phyloP scores from a whole-genome alignment of 2,329 filamentous ascomycete species.

The Sarocladiaceae sp. region DNA sequence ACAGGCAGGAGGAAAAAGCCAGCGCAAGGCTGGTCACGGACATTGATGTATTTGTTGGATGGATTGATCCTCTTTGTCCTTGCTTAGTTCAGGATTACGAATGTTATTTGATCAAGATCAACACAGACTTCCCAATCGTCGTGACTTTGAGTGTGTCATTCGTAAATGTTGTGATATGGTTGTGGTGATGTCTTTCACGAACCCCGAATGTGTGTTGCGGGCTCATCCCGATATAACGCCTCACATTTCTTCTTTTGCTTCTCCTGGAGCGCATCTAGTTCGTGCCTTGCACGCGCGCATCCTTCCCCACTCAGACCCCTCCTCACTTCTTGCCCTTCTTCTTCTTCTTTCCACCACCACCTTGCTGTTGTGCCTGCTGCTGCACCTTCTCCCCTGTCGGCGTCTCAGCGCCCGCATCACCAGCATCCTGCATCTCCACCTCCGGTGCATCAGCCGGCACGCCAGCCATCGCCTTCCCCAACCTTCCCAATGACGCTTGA shows the following conservation, averaged over 20 bases:
- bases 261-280: no score
- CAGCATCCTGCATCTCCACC: conserved; percentile 38
- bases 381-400: conserved; percentile 20
- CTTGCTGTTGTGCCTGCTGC: conserved; percentile 20
- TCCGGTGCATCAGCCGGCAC: conserved; percentile 39
- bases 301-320: conserved; percentile 4
- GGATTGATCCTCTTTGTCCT: conserved; percentile 8
- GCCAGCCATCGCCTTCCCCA: conserved; percentile 67
- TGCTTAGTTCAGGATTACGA: conserved; percentile 1
- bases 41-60: conserved; percentile 2
- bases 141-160: no score
- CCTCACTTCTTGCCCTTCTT: conserved; percentile 66
- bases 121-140: no score
- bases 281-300: no score
- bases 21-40: background rate
- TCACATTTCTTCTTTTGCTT: no score
- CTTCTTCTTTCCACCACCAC: conserved; percentile 57
- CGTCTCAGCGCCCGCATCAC: conserved; percentile 10
- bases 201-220: no score
- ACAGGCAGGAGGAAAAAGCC: background rate
- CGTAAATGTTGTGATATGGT: no score
- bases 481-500: conserved; percentile 61
- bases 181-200: no score
- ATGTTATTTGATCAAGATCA: conserved; percentile 1
- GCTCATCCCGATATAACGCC: no score